phyloP scores from a whole-genome alignment of 768 basidiomycete species.

The Tephrocybe sp. region DNA sequence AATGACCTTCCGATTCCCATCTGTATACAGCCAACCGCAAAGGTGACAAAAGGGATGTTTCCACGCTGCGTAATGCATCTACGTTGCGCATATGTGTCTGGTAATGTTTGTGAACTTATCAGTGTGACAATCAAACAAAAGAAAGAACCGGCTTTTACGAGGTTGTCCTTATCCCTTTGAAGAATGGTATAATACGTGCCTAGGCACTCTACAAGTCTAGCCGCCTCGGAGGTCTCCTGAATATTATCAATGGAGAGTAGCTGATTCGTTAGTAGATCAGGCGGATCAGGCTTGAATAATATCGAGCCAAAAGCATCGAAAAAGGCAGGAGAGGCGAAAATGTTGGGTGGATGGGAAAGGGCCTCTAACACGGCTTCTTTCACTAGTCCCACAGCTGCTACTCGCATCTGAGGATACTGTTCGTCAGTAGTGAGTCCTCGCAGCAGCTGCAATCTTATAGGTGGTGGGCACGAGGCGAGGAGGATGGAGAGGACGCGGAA shows the following conservation, averaged over 20 bases:
- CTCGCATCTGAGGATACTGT: slow-evolving; percentile 63
- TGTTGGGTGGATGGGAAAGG: slow-evolving; percentile 29
- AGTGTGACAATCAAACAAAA: not conserved
- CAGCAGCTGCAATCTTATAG: slow-evolving; percentile 52
- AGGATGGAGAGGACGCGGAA: slow-evolving; percentile 59
- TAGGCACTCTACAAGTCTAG: slow-evolving; percentile 61
- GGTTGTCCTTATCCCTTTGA: slow-evolving; percentile 53
- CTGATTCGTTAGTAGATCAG: slow-evolving; percentile 40
- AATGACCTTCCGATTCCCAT: slow-evolving; percentile 26
- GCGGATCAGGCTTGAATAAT: slow-evolving; percentile 55
- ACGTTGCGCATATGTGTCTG: slow-evolving; percentile 53
- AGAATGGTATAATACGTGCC: slow-evolving; percentile 68
- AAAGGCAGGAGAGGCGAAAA: slow-evolving; percentile 56
- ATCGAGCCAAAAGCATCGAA: slow-evolving; percentile 57
- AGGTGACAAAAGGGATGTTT: slow-evolving; percentile 43
- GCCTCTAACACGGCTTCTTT: slow-evolving; percentile 65
- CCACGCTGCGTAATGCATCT: slow-evolving; percentile 40
- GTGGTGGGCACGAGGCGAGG: slow-evolving; percentile 44
- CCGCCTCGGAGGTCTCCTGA: slow-evolving; percentile 53
- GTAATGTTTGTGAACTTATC: not conserved
- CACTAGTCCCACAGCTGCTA: slow-evolving; percentile 64
- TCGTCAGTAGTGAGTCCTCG: slow-evolving; percentile 47
- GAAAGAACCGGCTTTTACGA: slow-evolving; percentile 31
- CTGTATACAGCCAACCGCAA: slow-evolving; percentile 34
- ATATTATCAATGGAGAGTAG: slow-evolving; percentile 40